Evolutionary conservation across 169 alveolate species (phyloP).

Genomic region (Plasmodium gonderi): DNA sequence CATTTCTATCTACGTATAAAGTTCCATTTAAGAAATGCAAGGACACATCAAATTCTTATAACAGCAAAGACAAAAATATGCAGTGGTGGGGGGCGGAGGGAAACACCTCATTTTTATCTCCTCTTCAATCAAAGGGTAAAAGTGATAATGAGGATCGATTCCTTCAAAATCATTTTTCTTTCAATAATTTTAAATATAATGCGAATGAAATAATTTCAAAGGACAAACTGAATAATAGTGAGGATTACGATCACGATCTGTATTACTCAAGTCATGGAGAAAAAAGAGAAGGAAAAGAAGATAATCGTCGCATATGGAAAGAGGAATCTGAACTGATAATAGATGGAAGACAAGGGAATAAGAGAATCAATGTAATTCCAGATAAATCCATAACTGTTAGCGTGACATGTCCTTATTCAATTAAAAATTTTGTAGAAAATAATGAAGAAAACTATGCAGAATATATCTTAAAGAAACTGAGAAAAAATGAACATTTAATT

Average conservation of each 20-base stretch:
- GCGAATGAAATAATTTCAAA: not conserved
- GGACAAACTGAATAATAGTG: not conserved
- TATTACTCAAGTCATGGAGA: not conserved
- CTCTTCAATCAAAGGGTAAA: not conserved
- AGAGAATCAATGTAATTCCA: not conserved
- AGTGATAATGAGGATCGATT: not conserved
- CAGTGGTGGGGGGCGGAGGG: not conserved
- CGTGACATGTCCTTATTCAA: constrained; percentile 33
- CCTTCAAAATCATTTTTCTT: not conserved
- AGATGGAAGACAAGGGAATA: not conserved
- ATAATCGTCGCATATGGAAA: not conserved
- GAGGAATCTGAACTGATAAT: not conserved
- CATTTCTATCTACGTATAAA: constrained; percentile 26
- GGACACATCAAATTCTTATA: not conserved
- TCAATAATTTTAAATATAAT: not conserved
- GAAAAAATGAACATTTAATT: constrained; percentile 33
- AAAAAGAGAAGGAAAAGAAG: not conserved
- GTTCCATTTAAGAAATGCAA: not conserved
- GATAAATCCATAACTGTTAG: not conserved
- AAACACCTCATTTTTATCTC: not conserved
- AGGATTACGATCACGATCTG: not conserved
- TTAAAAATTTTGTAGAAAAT: constrained; percentile 7
- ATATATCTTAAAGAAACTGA: constrained; percentile 8
- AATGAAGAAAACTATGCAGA: constrained; percentile 41
- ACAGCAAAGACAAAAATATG: not conserved